phyloP scores from a whole-genome alignment of 1,284 basidiomycete genomes.

The Abortiporus biennis region DNA sequence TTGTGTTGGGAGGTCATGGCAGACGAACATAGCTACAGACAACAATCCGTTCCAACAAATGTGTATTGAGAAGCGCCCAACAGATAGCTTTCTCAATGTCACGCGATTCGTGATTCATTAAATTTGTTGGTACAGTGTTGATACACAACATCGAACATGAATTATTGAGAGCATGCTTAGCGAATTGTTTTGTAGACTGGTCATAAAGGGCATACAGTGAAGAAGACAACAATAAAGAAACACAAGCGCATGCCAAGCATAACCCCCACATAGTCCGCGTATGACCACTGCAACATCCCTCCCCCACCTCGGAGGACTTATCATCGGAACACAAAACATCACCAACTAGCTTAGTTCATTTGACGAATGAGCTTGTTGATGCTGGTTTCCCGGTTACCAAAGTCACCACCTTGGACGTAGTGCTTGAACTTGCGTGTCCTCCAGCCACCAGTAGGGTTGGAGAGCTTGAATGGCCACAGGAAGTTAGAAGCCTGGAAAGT shows the following conservation, averaged over 20 bases:
- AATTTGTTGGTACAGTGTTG: too few relatives aligned
- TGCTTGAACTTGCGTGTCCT: conserved; percentile 95
- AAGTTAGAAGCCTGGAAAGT: conserved; percentile 76
- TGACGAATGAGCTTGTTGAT: conserved; percentile 97
- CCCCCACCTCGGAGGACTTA: conserved; percentile 11
- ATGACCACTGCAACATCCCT: conserved; percentile 18
- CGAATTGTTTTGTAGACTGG: conserved; percentile 14
- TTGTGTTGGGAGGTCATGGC: too few relatives aligned
- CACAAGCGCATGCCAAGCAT: conserved; percentile 31
- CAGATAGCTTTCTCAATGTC: too few relatives aligned
- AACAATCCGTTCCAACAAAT: too few relatives aligned
- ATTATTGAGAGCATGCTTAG: conserved; percentile 14
- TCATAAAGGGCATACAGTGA: conserved; percentile 20
- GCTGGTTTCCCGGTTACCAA: conserved; percentile 92
- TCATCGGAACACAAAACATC: conserved; percentile 9
- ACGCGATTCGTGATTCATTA: too few relatives aligned
- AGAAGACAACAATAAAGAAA: conserved; percentile 16
- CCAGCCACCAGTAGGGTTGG: conserved; percentile 98
- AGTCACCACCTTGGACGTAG: conserved; percentile 92
- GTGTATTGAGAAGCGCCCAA: too few relatives aligned
- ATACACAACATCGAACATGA: too few relatives aligned
- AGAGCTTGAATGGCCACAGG: conserved; percentile 99
- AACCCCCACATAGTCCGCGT: conserved; percentile 26
- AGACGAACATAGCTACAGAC: too few relatives aligned
- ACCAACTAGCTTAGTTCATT: conserved; percentile 71